These are phyloP conservation scores for Erysiphe neolycopersici DNA, from an alignment of 2,329 filamentous ascomycete species.

Conservation along the genomic window DNA sequence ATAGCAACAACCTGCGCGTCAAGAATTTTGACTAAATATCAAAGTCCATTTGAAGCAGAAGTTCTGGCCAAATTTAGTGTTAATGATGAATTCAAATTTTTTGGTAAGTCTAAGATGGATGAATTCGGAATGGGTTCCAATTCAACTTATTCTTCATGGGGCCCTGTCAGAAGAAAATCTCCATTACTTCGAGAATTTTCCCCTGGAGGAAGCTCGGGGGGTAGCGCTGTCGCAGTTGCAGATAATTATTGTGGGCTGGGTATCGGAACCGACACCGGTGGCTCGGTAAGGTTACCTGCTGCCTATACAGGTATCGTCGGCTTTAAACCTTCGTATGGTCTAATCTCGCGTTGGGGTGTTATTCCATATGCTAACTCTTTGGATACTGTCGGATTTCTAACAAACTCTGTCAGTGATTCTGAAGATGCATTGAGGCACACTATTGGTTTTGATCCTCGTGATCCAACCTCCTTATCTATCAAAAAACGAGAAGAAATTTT, in stretches of 20 bases:
- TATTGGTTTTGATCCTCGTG: slow-evolving; percentile 4
- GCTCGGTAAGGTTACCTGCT: slow-evolving; percentile 34
- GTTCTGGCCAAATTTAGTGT: slow-evolving; percentile 41
- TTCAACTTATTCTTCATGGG: slow-evolving; percentile 39
- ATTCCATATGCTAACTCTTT: slow-evolving; percentile 49
- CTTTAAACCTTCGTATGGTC: slow-evolving; percentile 35
- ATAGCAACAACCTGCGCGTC: slow-evolving; percentile 69
- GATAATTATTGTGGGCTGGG: slow-evolving; percentile 33
- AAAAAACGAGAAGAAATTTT: background rate
- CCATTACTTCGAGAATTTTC: background rate
- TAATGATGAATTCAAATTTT: slow-evolving; percentile 25
- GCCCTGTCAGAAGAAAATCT: slow-evolving; percentile 23
- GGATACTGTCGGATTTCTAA: slow-evolving; percentile 43
- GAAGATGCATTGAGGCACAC: slow-evolving; percentile 9
- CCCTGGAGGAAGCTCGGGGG: slow-evolving; percentile 35
- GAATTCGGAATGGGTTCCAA: slow-evolving; percentile 93
- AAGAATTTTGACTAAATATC: slow-evolving; percentile 35
- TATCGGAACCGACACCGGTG: slow-evolving; percentile 39
- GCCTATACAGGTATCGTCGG: slow-evolving; percentile 38
- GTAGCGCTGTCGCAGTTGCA: slow-evolving; percentile 37
- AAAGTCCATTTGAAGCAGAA: slow-evolving; percentile 58
- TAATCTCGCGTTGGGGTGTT: slow-evolving; percentile 41
- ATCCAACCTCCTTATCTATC: slow-evolving; percentile 25
- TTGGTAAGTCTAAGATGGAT: slow-evolving; percentile 81
- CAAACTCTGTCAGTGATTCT: slow-evolving; percentile 16